Evolutionary conservation across 129 eudicot species (phyloP).

Genomic region (Tagetes patula): DNA sequence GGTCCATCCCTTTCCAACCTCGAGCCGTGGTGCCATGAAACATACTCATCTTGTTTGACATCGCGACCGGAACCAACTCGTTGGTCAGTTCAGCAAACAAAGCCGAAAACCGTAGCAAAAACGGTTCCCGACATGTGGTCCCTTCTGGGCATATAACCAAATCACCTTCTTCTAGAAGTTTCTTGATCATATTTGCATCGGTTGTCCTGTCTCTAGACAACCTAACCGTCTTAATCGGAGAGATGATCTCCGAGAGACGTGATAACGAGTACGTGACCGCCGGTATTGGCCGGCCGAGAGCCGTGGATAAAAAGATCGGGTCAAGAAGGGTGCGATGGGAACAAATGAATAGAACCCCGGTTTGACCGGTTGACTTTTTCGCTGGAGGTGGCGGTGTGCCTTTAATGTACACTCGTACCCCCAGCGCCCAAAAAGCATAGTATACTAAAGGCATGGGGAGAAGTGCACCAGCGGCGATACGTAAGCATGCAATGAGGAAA

Average conservation of each 20-base stretch:
- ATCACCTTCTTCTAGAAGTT: conserved; percentile 56
- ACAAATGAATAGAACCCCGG: conserved; percentile 63
- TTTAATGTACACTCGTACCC: conserved; percentile 60
- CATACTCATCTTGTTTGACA: conserved; percentile 61
- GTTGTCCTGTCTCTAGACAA: conserved; percentile 47
- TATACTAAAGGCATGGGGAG: conserved; percentile 67
- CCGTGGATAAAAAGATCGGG: conserved; percentile 64
- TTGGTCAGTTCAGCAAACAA: conserved; percentile 62
- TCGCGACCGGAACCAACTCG: conserved; percentile 63
- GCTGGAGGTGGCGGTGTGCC: conserved; percentile 66
- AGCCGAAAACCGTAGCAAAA: conserved; percentile 61
- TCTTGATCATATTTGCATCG: conserved; percentile 64
- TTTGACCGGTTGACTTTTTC: conserved; percentile 48
- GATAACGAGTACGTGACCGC: conserved; percentile 74
- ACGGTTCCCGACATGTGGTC: conserved; percentile 76
- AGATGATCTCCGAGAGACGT: conserved; percentile 61
- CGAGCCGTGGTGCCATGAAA: conserved; percentile 73
- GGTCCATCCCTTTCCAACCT: conserved; percentile 82
- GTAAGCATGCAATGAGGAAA: conserved; percentile 55
- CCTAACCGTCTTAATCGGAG: conserved; percentile 74
- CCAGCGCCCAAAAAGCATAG: conserved; percentile 62
- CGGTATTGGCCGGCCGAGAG: conserved; percentile 73
- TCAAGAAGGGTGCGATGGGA: conserved; percentile 72
- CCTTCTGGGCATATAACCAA: conserved; percentile 72
- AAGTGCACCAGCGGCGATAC: conserved; percentile 61